Evolutionary conservation across 345 rosid species (phyloP).

Genomic region (Eutrema japonicum): DNA sequence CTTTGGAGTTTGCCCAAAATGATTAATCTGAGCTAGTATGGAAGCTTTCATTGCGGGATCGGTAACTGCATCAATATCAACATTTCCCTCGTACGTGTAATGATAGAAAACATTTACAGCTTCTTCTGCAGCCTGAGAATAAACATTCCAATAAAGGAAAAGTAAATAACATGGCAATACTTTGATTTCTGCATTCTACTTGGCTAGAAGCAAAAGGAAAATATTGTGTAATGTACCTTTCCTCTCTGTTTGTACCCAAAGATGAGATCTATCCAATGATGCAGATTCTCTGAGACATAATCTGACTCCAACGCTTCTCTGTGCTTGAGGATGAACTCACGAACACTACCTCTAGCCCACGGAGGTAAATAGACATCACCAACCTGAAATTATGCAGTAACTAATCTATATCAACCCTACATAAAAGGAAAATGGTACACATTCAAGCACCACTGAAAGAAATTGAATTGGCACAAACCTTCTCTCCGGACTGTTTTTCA

Average conservation of each 20-base stretch:
- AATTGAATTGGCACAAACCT: conserved; percentile 59
- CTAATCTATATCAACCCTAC: background rate
- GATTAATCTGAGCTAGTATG: conserved; percentile 97
- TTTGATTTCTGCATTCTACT: conserved; percentile 32
- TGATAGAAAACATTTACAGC: conserved; percentile 99
- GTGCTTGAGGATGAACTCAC: conserved; percentile 91
- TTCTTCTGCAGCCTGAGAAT: conserved; percentile 93
- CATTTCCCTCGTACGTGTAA: conserved; percentile 99
- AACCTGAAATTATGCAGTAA: conserved; percentile 58
- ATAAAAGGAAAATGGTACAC: conserved; percentile 27
- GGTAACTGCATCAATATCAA: conserved; percentile 95
- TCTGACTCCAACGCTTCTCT: conserved; percentile 96
- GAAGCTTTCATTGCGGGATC: conserved; percentile 99
- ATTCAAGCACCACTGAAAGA: conserved; percentile 25
- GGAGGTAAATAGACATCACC: conserved; percentile 92
- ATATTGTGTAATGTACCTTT: conserved; percentile 61
- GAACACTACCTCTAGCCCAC: conserved; percentile 94
- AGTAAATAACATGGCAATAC: conserved; percentile 31
- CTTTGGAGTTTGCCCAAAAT: conserved; percentile 99
- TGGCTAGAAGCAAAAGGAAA: conserved; percentile 15
- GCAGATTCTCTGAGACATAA: conserved; percentile 94
- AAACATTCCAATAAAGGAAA: conserved; percentile 30
- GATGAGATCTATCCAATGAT: conserved; percentile 99
- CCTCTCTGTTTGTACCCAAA: conserved; percentile 99
- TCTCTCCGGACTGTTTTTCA: conserved; percentile 97